These are phyloP conservation scores for Waitea zeae DNA, from an alignment of 1,284 basidiomycete genomes.

Conservation along the genomic window DNA sequence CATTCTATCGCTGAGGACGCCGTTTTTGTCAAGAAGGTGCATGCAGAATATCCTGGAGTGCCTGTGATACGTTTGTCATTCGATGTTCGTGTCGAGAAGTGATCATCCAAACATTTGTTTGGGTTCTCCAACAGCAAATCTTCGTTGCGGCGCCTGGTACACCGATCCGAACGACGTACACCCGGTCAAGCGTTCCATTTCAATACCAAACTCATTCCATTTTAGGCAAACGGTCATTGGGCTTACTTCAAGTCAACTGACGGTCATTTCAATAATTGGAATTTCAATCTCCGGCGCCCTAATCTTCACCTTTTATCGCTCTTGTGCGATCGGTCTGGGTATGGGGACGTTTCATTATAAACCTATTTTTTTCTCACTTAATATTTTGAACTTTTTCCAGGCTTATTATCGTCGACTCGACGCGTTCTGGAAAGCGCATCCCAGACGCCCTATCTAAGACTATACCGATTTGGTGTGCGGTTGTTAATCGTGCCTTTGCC, in stretches of 20 bases:
- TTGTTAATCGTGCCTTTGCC: constrained; percentile 62
- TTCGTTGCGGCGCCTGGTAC: constrained; percentile 94
- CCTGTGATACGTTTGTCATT: constrained; percentile 44
- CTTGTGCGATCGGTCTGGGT: constrained; percentile 45
- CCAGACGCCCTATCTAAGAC: constrained; percentile 94
- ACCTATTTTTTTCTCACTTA: not conserved
- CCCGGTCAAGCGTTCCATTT: too few relatives aligned
- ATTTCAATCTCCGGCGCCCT: constrained; percentile 72
- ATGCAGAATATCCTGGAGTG: constrained; percentile 33
- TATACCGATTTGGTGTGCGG: constrained; percentile 89
- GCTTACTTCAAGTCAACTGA: constrained; percentile 98
- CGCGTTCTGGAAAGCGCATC: constrained; percentile 82
- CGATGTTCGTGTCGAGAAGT: not conserved
- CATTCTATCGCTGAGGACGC: constrained; percentile 75
- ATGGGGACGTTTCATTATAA: constrained; percentile 8
- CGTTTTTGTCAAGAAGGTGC: constrained; percentile 46
- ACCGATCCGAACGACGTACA: constrained; percentile 51
- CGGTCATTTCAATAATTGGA: constrained; percentile 80
- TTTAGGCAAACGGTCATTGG: too few relatives aligned
- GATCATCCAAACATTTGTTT: constrained; percentile 4
- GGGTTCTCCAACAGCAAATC: constrained; percentile 47
- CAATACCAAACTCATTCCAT: too few relatives aligned
- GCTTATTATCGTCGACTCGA: constrained; percentile 83
- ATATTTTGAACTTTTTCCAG: constrained; percentile 22
- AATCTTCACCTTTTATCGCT: constrained; percentile 69